A percentile compares a stretch with the other conserved stretches of the same genome.
These are phyloP conservation scores for Eimeria mitis DNA, from an alignment of 169 alveolate species.

Conservation along the genomic window DNA sequence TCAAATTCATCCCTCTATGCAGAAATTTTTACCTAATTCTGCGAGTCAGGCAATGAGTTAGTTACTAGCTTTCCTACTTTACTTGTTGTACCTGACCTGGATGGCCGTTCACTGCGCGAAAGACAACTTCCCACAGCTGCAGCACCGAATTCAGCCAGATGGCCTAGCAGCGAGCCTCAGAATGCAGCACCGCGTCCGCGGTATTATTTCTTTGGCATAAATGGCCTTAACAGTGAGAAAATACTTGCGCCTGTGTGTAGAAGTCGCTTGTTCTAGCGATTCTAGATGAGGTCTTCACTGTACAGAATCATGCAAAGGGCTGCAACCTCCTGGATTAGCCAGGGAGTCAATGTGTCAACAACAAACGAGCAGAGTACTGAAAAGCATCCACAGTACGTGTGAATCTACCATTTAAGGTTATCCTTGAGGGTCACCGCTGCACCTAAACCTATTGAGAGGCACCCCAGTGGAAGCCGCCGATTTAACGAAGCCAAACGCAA, in stretches of 20 bases:
- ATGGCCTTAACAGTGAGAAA: neutral
- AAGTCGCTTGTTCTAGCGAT: neutral
- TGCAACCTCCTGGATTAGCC: neutral
- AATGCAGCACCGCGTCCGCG: neutral
- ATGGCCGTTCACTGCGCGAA: neutral
- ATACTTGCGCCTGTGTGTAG: neutral
- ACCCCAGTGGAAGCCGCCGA: neutral
- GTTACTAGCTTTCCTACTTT: neutral
- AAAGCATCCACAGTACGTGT: neutral
- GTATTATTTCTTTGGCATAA: neutral
- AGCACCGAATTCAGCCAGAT: neutral
- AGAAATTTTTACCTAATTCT: neutral
- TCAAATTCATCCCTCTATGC: neutral
- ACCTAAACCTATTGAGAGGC: neutral
- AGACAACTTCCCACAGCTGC: constrained; percentile 11
- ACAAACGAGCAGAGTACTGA: neutral
- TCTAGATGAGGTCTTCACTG: neutral
- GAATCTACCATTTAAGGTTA: neutral
- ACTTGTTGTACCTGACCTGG: neutral
- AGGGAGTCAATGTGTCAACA: neutral
- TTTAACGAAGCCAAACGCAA: neutral
- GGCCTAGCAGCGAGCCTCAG: neutral
- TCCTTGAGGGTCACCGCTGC: neutral
- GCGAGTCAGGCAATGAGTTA: neutral
- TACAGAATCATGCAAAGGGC: neutral